Conservation (phyloP, 2,329 filamentous ascomycete species). For the Colletotrichum acutatum region DNA sequence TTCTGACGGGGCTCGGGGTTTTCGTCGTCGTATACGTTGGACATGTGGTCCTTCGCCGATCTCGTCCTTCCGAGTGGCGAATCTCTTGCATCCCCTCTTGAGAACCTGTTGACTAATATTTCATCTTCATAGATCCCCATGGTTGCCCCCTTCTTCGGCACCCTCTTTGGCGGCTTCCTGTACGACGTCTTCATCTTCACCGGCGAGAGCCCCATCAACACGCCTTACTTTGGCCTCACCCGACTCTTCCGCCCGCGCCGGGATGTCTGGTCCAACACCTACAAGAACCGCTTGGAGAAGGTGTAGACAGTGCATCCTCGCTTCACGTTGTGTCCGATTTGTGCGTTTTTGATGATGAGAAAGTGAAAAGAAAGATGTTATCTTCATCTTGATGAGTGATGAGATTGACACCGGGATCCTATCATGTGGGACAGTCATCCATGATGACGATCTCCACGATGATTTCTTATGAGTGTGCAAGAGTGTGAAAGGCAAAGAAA, state of each 20-base stretch:
- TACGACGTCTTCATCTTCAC: conserved; percentile 78
- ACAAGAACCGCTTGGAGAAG: conserved; percentile 22
- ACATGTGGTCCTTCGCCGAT: too few species aligned
- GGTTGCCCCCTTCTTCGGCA: conserved; percentile 75
- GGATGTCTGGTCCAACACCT: conserved; percentile 44
- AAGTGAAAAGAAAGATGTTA: neutral
- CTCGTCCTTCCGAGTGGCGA: conserved; percentile 1
- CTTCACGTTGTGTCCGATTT: neutral
- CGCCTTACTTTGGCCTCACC: conserved; percentile 71
- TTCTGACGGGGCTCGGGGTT: neutral
- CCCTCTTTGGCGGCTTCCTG: conserved; percentile 70
- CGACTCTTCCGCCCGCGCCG: conserved; percentile 53
- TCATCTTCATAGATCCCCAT: conserved; percentile 69
- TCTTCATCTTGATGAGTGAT: neutral
- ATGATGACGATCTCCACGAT: neutral
- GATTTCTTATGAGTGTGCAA: neutral
- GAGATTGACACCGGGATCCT: neutral
- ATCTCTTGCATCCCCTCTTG: neutral
- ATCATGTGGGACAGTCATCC: neutral
- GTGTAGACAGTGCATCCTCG: neutral
- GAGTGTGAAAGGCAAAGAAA: neutral
- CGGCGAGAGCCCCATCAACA: conserved; percentile 77
- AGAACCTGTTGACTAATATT: conserved; percentile 7
- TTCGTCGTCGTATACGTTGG: neutral
- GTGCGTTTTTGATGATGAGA: neutral